Evolutionary conservation across 2,329 filamentous ascomycete genomes (phyloP), one percentile per base, ranked within the genome.

Genomic region (Sarocladium brachiariae): DNA sequence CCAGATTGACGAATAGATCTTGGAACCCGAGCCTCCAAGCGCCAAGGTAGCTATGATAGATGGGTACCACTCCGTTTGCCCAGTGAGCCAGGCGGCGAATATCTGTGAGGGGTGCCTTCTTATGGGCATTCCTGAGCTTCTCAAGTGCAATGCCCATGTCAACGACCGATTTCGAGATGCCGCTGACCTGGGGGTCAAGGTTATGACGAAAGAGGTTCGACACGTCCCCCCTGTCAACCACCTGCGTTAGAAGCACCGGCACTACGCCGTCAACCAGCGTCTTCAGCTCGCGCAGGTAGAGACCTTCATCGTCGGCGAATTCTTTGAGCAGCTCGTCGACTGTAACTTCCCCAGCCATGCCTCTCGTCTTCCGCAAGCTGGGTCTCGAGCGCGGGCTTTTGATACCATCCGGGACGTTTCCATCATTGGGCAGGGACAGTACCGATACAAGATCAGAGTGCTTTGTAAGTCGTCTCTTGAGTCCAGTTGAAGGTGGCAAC

Each of bases 381-480:
- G 87, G 81, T 24, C 86, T 81, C 21, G 89, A 91, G 52, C 84
- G 80, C 54, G 89, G 81, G 62, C 85, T 90, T 61, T 76, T 82
- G 53, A 77, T 79, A 52, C 84, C 77, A 46, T 77, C 76, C 48
- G 80, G 76, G 30, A 79, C 70, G 23, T 71, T 68, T 31, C 68
- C 68, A 51, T 81, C 70, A 53, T 83, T 75, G 0, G 85, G 83
- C 52, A 89, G 70, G 0, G 91, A 97, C 8, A 99, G 74, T 2
- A 96, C 89, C 1, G 93, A 97, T 34, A 99, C 89, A 21, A 99
- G 75, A 65, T 99, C 93, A 14, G 90, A 90, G 67, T 97, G 91
- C 53, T 88, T 95, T 3, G 91, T 96, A 34, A 96, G 76, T 53
- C 87, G 82, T 55, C 89, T 80, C 65, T 86, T 89, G 30, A 89